Evolutionary conservation across 495 filamentous ascomycete species (phyloP), one percentile per base, ranked within the genome.

Genomic region (Pyrenopolyporus hunteri): DNA sequence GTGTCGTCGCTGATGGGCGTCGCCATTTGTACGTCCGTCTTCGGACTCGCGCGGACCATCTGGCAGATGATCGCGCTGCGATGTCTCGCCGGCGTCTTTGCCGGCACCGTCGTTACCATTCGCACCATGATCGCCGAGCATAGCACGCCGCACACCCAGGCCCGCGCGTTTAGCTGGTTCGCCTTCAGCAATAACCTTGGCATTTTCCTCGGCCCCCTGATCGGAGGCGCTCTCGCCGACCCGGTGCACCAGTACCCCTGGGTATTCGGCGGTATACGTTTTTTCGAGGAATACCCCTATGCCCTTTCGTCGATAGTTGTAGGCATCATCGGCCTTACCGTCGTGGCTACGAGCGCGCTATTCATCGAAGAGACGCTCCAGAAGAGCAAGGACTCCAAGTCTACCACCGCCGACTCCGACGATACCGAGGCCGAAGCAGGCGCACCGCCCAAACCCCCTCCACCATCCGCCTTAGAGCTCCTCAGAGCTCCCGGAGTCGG

Each of bases 61-160:
- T 79, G 77, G 74, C 82, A 89, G 71, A 89, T 91, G 87, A 77
- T 88, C 4, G 35, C 87, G 33, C 85, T 84, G 53, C 77, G 88
- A 19, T 89, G 85, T 57, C 57, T 83, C 11, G 86, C 86, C 13
- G 88, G 88, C 2, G 68, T 88, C 6, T 90, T 90, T 66, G 84
- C 84, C 0, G 88, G 87, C 0, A 87, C 82, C 23, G 78, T 88
- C 54, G 81, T 89, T 55, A 90, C 87, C 9, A 80, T 90, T 43
- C 81, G 88, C 13, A 82, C 87, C 22, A 89, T 90, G 85, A 78
- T 91, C 45, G 79, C 83, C 28, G 88, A 91, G 73, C 84, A 85
- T 66, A 86, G 82, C 72, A 87, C 85, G 4, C 68, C 78, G 19
- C 79, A 78, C 65, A 89, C 84, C 1, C 87, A 90, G 69, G 88